Evolutionary conservation across 2,329 filamentous ascomycete genomes (phyloP).

Genomic region (Cyphellophora attinorum): DNA sequence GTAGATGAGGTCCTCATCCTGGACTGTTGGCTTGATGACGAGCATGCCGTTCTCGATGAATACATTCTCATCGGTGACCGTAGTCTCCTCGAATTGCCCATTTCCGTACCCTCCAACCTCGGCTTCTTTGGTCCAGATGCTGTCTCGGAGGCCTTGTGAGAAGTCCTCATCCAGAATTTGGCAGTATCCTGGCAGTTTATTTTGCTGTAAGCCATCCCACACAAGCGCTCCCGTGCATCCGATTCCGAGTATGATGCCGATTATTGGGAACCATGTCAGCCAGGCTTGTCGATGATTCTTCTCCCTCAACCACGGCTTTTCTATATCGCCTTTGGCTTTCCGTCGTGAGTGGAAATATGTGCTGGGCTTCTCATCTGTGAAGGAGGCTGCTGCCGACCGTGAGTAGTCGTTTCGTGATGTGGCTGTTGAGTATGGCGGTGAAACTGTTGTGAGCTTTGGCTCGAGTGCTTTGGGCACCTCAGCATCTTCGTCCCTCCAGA

Average conservation of each 20-base stretch:
- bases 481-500: too few species aligned
- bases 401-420: too few species aligned
- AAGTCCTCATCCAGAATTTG: conserved; percentile 59
- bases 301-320: conserved; percentile 66
- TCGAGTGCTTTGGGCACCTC: too few species aligned
- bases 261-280: conserved; percentile 67
- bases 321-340: conserved; percentile 61
- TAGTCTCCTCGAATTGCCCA: conserved; percentile 73
- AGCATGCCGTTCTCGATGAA: conserved; percentile 61
- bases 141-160: conserved; percentile 39
- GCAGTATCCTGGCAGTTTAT: conserved; percentile 67
- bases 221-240: conserved; percentile 60
- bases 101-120: conserved; percentile 47
- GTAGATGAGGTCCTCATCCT: conserved; percentile 57
- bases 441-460: too few species aligned
- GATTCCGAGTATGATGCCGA: conserved; percentile 62
- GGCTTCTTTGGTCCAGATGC: conserved; percentile 61
- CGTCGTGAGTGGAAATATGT: conserved; percentile 61
- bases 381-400: too few species aligned
- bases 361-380: background rate
- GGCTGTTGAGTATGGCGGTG: too few species aligned
- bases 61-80: conserved; percentile 61
- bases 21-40: conserved; percentile 67
- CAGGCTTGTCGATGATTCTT: conserved; percentile 73
- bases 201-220: conserved; percentile 62